Evolutionary conservation across 768 basidiomycete species (phyloP), one percentile per base, ranked within the genome.

Genomic region (Agaricus bisporus): DNA sequence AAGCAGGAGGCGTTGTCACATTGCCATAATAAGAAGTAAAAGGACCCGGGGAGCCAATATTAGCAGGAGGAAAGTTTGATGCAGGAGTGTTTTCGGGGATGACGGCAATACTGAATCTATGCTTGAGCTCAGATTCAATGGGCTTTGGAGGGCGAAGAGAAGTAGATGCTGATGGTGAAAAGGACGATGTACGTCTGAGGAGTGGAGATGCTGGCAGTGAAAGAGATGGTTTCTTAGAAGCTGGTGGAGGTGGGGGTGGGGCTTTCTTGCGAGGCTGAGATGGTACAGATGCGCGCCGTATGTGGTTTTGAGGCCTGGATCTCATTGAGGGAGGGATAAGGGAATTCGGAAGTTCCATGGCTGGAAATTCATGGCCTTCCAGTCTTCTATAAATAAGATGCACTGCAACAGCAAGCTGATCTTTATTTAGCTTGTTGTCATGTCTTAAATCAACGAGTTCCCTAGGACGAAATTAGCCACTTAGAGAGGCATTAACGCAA

Each of bases 401-500:
- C 57, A 74, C 60, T 2, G 70, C 69, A 14, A 74, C 60, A 0
- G 66, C 66, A 51, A 75, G 73, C 28, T 67, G 68, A 28, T 74
- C 72, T n/a, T 60, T 57, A 15, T 68, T 69, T 10, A 75, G 57
- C 32, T 64, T 60, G 28, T 64, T 64, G 48, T 73, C 69, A 22
- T 64, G 57, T 51, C 70, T 62, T 2, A 73, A 36, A 50, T 70
- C 67, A 6, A 68, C 64, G 7, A 73, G 64, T 26, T 67, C 64
- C 71, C 71, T 73, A 46, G 2, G 48, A 39, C 22, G 4, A 35
- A 41, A 18, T 20, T 20, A 29, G 26, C 18, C 3, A 9, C 20
- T n/a, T 11, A 11, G 10, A 46, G 38, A 32, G 38, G n/a, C 7
- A 18, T 18, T 12, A 43, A 14, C 20, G 11, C 18, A 5, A 17